Conservation (phyloP, 2,329 filamentous ascomycete species). For the Pezicula neosporulosa region DNA sequence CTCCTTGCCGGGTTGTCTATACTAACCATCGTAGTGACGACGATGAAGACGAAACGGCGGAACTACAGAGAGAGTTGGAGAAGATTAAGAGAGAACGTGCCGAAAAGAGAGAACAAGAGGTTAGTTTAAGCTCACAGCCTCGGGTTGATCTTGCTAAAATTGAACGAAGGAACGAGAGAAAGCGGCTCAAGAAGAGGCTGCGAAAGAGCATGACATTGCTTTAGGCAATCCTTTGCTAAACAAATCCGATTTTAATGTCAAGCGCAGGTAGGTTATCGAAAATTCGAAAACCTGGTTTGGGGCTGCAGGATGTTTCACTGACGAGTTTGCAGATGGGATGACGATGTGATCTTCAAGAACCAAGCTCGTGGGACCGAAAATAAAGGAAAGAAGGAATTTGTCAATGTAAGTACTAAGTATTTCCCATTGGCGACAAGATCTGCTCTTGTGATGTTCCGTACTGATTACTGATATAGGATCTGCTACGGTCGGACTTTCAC, state of each 20-base stretch:
- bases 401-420: conserved; percentile 65
- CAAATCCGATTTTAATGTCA: conserved; percentile 82
- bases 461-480: conserved; percentile 50
- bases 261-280: conserved; percentile 49
- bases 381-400: conserved; percentile 89
- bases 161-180: conserved; percentile 66
- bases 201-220: conserved; percentile 84
- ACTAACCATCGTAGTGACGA: conserved; percentile 52
- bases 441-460: conserved; percentile 3
- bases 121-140: conserved; percentile 24
- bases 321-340: conserved; percentile 69
- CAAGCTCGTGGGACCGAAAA: conserved; percentile 94
- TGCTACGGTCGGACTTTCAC: conserved; percentile 94
- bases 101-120: conserved; percentile 71
- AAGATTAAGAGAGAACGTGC: conserved; percentile 87
- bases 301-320: conserved; percentile 4
- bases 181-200: conserved; percentile 76
- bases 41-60: conserved; percentile 80
- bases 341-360: conserved; percentile 99
- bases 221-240: conserved; percentile 91
- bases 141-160: conserved; percentile 5
- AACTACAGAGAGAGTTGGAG: conserved; percentile 87
- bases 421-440: conserved; percentile 5
- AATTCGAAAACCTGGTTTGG: background rate
- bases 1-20: background rate